These are phyloP conservation scores for Amorphotheca resinae DNA, from an alignment of 495 filamentous ascomycete species.

Conservation along the genomic window DNA sequence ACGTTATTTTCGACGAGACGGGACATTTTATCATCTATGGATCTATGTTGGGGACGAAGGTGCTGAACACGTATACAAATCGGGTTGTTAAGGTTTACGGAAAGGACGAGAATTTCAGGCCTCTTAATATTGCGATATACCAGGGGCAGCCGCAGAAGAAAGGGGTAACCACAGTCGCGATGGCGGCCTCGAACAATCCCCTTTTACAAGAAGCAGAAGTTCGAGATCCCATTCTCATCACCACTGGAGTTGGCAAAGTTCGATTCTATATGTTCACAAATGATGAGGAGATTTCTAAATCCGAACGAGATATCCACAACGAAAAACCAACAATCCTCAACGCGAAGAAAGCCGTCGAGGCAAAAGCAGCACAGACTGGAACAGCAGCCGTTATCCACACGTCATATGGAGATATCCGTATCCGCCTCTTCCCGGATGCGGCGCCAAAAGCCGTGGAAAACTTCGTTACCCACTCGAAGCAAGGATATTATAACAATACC, in stretches of 20 bases:
- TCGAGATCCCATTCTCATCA: slow-evolving; percentile 78
- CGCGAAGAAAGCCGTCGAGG: slow-evolving; percentile 34
- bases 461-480: slow-evolving; percentile 81
- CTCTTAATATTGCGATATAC: slow-evolving; percentile 77
- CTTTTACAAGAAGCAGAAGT: slow-evolving; percentile 86
- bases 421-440: slow-evolving; percentile 84
- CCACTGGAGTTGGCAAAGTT: slow-evolving; percentile 74
- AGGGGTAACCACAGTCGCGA: slow-evolving; percentile 83
- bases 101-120: slow-evolving; percentile 74
- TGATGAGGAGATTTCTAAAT: slow-evolving; percentile 70
- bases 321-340: slow-evolving; percentile 63
- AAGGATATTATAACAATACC: slow-evolving; percentile 90
- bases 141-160: slow-evolving; percentile 92
- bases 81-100: slow-evolving; percentile 78
- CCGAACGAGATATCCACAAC: slow-evolving; percentile 84
- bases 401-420: slow-evolving; percentile 85
- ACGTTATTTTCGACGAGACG: slow-evolving; percentile 90
- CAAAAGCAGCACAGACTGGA: slow-evolving; percentile 55
- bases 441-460: slow-evolving; percentile 98
- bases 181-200: slow-evolving; percentile 91
- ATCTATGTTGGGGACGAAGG: slow-evolving; percentile 80
- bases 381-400: slow-evolving; percentile 82
- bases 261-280: slow-evolving; percentile 99
- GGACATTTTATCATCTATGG: slow-evolving; percentile 92
- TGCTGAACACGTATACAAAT: slow-evolving; percentile 91